These are phyloP conservation scores for Neckera pumila DNA, from an alignment of 225 moss, liverwort and hornwort genomes.

Conservation along the genomic window DNA sequence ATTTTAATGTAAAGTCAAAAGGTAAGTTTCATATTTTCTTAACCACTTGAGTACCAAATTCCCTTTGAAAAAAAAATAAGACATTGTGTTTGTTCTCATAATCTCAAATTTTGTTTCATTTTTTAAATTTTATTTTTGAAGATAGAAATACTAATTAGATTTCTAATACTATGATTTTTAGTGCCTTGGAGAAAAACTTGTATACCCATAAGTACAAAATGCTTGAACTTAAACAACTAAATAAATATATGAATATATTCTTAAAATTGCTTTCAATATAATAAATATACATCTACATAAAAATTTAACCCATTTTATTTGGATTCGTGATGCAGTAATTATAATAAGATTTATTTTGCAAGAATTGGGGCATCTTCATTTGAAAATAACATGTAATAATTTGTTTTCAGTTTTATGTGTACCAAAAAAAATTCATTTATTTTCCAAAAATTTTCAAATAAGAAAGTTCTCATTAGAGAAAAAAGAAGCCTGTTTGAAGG, in stretches of 20 bases:
- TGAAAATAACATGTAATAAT: neutral
- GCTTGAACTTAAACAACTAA: neutral
- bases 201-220: too few species aligned
- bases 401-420: neutral
- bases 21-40: neutral
- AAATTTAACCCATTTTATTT: neutral
- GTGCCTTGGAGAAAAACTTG: fast-evolving
- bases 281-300: neutral
- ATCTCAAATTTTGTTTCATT: neutral
- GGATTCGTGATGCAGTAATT: neutral
- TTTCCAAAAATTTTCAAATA: neutral
- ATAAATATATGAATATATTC: neutral
- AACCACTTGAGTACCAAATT: neutral
- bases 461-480: neutral
- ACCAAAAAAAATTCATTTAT: fast-evolving
- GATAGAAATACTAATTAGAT: neutral
- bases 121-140: neutral
- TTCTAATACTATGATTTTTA: neutral
- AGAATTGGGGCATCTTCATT: neutral
- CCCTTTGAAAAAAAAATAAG: neutral
- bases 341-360: neutral
- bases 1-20: neutral
- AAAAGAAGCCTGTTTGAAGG: too few species aligned
- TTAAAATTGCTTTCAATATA: neutral
- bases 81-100: neutral